Evolutionary conservation across 345 rosid species (phyloP), one percentile per base, ranked within the genome.

Genomic region (Citrus glauca): DNA sequence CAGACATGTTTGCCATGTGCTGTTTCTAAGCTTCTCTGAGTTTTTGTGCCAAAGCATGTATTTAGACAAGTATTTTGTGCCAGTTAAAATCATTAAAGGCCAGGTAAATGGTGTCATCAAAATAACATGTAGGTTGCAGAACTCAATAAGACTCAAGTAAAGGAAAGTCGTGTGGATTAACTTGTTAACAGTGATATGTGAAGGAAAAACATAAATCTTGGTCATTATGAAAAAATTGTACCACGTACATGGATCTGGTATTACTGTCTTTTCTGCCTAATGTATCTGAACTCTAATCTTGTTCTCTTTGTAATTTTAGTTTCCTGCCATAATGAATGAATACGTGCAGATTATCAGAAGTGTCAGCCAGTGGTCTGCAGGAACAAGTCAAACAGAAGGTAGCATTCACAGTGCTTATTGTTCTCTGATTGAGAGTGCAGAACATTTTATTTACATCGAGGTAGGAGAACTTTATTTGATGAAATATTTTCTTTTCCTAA

Each of bases 311-410:
- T 48, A 10, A 35, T 73, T 61, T 75, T 30, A 17, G 53, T 17
- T 76, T 66, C 33, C n/a, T 72, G 32, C 17, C 48, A 33, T 72
- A 33, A 66, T 67, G 74, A 37, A 68, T 40, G 62, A 53, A 9
- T 32, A n/a, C 65, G 13, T 74, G 73, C 62, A 91, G 95, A 80
- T 91, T 68, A 85, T 93, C 75, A 87, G 99, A 90, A 95, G 99
- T 80, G 96, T 88, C 64, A 85, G 96, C 81, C 97, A 90, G 72
- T 95, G 99, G 99, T 95, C 99, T 2, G 94, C 92, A 8, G 99
- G 99, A 77, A 89, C 91, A 22, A 89, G 91, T 77, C 97, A 87
- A 75, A 84, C 90, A 13, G 99, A 95, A 89, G 97, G 93, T 66
- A 95, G 99, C 84, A 95, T 92, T 79, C 99, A 95, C 75, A 85